Evolutionary conservation across 2,329 filamentous ascomycete species (phyloP), one percentile per base, ranked within the genome.

Genomic region (Ambrosiella beaveri): DNA sequence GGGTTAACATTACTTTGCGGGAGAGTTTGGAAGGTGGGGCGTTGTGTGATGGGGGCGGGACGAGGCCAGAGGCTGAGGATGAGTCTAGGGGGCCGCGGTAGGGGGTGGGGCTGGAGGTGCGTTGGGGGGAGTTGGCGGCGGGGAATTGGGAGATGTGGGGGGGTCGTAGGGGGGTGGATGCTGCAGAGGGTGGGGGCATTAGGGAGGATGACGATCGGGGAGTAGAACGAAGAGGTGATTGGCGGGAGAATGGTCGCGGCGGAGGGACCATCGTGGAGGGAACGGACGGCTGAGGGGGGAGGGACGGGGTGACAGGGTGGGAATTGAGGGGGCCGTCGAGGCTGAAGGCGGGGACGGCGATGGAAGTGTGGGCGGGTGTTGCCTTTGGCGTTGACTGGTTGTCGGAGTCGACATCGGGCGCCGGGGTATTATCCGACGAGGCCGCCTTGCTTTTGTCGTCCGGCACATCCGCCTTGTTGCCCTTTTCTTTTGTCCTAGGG

Each of bases 1-100:
- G 93, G n/a, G 82, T 79, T 3, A 98, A 80, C 7, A 85, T 75
- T 3, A 96, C 86, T 66, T 91, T 86, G 68, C 78, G 79, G 9
- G 75, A 78, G 3, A 78, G 76, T 65, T 80, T 81, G 27, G 70
- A 62, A 1, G 79, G 78, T 59, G 74, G 75, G 47, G 71, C 67
- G 38, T 69, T 71, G 65, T 76, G 77, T 12, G 77, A 75, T 0
- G 79, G 77, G 0, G 80, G 79, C 0, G 76, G 79, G 0, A 75
- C 74, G 52, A 82, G 74, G 0, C 71, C 70, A 7, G 68, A 64
- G 11, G 58, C 38, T 35, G 36, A n/a, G 39, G 50, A 15, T 19
- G 38, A 0, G 71, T 76, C 36, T 74, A 74, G 75, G 8, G 49
- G 64, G 59, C 55, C 62, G 59, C 60, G 67, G 51, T 62, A 65